Evolutionary conservation across 495 filamentous ascomycete species (phyloP), one percentile per base, ranked within the genome.

Genomic region (Echria macrotheca): DNA sequence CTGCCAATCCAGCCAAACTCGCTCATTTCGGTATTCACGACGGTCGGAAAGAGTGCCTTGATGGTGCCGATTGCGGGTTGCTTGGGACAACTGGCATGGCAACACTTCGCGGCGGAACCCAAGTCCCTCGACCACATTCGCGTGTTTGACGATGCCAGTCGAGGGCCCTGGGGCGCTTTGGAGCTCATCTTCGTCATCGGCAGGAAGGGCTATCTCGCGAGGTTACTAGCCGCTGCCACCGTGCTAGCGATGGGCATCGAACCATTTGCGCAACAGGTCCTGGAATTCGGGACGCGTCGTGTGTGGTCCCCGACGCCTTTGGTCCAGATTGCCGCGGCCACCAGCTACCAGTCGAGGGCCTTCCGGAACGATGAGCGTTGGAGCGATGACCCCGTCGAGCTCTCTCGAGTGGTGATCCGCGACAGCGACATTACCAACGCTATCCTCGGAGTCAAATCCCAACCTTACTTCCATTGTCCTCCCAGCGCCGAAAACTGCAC

Each of bases 31-130:
- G 49, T 67, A 9, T 47, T 71, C 9, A 56, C 64, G 0, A 65
- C 61, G 2, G 47, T 59, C 7, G 63, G 53, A 4, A 66, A 66
- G 39, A 47, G 62, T 4, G 57, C 64, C 1, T 26, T 70, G 32
- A 31, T 68, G 24, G 54, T 60, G 5, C 46, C 58, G 1, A 49
- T 69, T 5, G 57, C 60, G 2, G 53, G 55, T 12, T 52, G 48
- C 5, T 44, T 69, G 10, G 51, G 68, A 17, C 67, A 73, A 46
- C 41, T 69, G 24, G 67, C 67, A 54, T 71, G 69, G 69, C 48
- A 44, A 4, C 58, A 59, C 39, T 66, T 67, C 31, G 35, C 50
- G 17, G 41, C 32, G 1, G 11, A 36, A 21, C 48, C 49, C 15
- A 40, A 49, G 12, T 56, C 47, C 6, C 40, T 71, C 1, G 15